phyloP scores from a whole-genome alignment of 1,139 yeast genomes.

The Pichia kudriavzevii region DNA sequence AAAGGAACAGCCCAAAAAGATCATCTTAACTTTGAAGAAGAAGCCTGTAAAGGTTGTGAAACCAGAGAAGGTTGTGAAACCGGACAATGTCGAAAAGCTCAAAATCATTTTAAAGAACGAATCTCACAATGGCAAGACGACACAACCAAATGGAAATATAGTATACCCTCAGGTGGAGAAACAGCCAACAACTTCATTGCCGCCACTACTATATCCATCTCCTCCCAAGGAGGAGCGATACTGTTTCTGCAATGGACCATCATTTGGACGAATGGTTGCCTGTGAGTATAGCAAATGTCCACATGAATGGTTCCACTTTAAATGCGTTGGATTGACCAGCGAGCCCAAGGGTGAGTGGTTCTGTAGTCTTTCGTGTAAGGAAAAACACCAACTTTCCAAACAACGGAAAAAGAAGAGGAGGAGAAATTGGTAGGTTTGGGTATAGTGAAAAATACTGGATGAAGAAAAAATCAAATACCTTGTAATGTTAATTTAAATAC shows the following conservation, averaged over 20 bases:
- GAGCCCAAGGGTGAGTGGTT: constrained; percentile 68
- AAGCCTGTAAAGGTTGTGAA: not conserved
- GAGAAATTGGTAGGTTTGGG: constrained; percentile 3
- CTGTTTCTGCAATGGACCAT: constrained; percentile 62
- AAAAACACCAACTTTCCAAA: constrained; percentile 7
- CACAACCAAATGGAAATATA: too few relatives aligned
- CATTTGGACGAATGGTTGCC: constrained; percentile 74
- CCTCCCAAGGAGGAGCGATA: constrained; percentile 28
- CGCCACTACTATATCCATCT: too few relatives aligned
- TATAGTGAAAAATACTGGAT: not conserved
- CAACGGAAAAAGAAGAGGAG: constrained; percentile 11
- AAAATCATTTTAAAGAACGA: too few relatives aligned
- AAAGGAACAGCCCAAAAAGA: constrained; percentile 10
- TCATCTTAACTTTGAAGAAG: too few relatives aligned
- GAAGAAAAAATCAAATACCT: not conserved
- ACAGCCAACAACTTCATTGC: too few relatives aligned
- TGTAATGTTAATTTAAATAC: not conserved
- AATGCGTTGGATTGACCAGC: constrained; percentile 60
- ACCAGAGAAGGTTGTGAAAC: too few relatives aligned
- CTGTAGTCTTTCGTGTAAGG: constrained; percentile 44
- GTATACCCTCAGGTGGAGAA: too few relatives aligned
- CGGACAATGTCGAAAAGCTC: too few relatives aligned
- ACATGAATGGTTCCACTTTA: constrained; percentile 72
- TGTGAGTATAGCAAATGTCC: constrained; percentile 64
- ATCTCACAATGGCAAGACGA: too few relatives aligned